Base-by-base conservation (phyloP, 1,284 basidiomycete species). In the Fomitiporia mediterranea region DNA sequence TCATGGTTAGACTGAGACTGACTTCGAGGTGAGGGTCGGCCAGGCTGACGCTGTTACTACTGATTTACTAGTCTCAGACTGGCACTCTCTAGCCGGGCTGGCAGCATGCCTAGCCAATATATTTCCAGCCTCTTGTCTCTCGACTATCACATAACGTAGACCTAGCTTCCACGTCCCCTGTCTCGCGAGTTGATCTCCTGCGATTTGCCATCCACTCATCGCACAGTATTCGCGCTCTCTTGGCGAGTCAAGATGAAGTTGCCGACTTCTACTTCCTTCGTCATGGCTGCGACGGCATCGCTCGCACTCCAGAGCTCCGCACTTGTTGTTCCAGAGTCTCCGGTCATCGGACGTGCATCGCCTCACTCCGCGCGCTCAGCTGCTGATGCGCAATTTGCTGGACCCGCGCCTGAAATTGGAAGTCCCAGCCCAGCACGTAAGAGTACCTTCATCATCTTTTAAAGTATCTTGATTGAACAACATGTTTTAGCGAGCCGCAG, bases 241-340 rank as follows among this genome's bases (percentile, higher is more conserved):
- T 38, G 21, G 27, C 30, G 30, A 28, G 27, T 15, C 51, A 64
- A 51, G 59, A 77, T 76, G 75, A 74, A 67, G 62, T 63, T 71
- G 61, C 60, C 70, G 6, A 56, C 66, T 52, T 66, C 70, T 62
- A 70, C 74, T 11, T 68, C 73, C 38, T 58, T 70, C 58, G 59
- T 74, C 60, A 58, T 76, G 55, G 48, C 42, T 17, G 42, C 42
- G 15, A 46, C 52, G 6, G 71, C 70, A 19, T 65, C 68, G 13
- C 64, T 75, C 30, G 72, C 68, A 19, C 60, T 68, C 25, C 69
- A 69, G 27, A 61, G 69, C 17, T 56, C 59, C 21, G 48, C 54
- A 17, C 46, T 56, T 15, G 42, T 50, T 25, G 21, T 56, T 11
- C 43, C 58, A 17, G 43, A 56, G 34, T 59, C 57, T 9, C 58